These are phyloP conservation scores for Dorcoceras hygrometricum DNA, from an alignment of 257 asterid genomes.

Conservation along the genomic window DNA sequence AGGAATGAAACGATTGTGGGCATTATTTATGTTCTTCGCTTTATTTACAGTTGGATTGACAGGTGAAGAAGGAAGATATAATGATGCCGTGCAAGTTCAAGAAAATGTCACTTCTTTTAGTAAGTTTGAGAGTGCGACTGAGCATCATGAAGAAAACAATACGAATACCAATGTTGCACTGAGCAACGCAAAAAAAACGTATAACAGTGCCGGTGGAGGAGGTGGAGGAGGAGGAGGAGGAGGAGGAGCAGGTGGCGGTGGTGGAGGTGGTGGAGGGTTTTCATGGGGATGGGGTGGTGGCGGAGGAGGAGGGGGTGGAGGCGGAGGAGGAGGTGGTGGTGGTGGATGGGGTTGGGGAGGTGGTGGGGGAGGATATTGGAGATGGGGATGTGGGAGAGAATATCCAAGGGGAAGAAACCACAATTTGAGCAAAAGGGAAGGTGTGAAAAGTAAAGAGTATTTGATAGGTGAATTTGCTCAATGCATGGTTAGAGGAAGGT, in stretches of 20 bases:
- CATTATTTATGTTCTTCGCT: conserved; percentile 19
- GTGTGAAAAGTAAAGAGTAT: conserved; percentile 19
- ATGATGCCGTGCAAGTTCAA: conserved; percentile 1
- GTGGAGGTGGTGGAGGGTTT: conserved; percentile 38
- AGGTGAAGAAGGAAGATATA: conserved; percentile 23
- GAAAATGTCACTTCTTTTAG: conserved; percentile 7
- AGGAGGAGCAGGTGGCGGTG: conserved; percentile 28
- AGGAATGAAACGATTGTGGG: conserved; percentile 6
- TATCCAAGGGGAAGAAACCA: conserved; percentile 13
- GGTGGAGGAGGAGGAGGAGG: conserved; percentile 31
- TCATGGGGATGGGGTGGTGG: conserved; percentile 29
- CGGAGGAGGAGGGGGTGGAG: conserved; percentile 30
- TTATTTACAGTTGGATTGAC: conserved; percentile 20
- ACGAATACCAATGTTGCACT: conserved; percentile 28
- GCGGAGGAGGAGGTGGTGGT: conserved; percentile 17
- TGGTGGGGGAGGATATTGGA: conserved; percentile 32
- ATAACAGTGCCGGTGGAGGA: conserved; percentile 15
- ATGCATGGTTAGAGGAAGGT: conserved; percentile 32
- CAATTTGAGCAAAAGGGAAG: background rate
- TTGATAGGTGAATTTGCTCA: conserved; percentile 37
- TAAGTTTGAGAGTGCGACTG: background rate
- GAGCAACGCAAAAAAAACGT: conserved; percentile 23
- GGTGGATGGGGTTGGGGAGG: conserved; percentile 29
- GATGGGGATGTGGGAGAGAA: conserved; percentile 32
- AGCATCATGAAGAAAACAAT: conserved; percentile 7